Conservation (phyloP, 176 grass and related monocot species). For the Stipa capillata region DNA sequence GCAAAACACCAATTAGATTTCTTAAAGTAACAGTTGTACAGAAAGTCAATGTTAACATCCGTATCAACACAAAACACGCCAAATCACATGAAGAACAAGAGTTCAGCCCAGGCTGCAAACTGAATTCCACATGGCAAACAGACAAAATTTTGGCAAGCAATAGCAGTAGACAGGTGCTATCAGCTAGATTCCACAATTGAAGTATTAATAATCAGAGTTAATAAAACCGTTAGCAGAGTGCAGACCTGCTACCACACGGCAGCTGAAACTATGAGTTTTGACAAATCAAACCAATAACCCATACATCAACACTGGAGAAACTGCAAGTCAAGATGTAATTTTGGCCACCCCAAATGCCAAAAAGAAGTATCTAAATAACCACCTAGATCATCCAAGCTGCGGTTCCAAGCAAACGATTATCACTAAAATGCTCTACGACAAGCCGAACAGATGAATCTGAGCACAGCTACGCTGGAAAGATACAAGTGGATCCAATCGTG, state of each 20-base stretch:
- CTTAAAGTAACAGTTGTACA: background rate
- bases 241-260: background rate
- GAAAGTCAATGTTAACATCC: background rate
- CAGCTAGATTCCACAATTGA: background rate
- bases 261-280: too few species aligned
- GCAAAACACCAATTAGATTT: background rate
- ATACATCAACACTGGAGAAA: background rate
- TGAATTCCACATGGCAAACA: background rate
- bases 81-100: background rate
- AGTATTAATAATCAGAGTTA: too few species aligned
- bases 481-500: background rate
- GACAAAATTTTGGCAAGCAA: background rate
- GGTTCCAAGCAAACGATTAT: background rate
- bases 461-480: background rate
- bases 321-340: background rate
- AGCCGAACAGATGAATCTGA: background rate
- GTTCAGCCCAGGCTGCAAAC: background rate
- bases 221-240: too few species aligned
- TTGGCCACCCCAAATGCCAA: background rate
- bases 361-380: background rate
- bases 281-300: background rate
- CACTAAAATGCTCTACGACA: background rate
- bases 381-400: background rate
- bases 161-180: background rate
- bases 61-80: background rate